Conservation (phyloP, 257 asterid species). For the Rauvolfia tetraphylla region DNA sequence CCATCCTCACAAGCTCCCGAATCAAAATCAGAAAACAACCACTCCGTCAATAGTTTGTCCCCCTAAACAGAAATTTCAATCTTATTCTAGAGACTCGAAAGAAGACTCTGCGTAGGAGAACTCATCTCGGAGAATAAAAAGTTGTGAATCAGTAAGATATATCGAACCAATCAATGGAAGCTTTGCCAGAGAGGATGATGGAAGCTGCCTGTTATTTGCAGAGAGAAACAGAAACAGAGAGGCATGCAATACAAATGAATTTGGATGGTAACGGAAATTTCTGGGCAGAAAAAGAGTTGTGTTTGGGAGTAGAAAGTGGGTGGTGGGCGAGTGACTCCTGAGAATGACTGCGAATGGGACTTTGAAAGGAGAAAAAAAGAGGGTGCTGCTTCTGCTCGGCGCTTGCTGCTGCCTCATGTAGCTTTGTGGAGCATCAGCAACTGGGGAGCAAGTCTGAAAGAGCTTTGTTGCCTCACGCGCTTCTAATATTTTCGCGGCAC, state of each 20-base stretch:
- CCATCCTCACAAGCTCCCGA: slow-evolving; percentile 37
- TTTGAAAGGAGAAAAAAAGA: neutral
- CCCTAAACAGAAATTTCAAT: neutral
- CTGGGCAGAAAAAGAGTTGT: slow-evolving; percentile 4
- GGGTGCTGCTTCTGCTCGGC: neutral
- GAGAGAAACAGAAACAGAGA: neutral
- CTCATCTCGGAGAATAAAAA: neutral
- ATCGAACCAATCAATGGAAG: neutral
- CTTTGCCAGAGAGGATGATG: neutral
- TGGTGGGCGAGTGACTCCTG: slow-evolving; percentile 1
- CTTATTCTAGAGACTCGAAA: neutral
- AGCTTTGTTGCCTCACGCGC: slow-evolving; percentile 11
- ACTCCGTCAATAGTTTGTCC: neutral
- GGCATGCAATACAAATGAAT: neutral
- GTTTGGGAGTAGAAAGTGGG: neutral
- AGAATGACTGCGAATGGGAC: slow-evolving; percentile 13
- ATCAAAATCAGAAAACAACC: neutral
- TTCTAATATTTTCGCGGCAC: neutral
- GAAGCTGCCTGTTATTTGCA: neutral
- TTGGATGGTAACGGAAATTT: slow-evolving; percentile 5
- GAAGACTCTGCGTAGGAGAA: neutral
- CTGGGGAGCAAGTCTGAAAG: neutral
- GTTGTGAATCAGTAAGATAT: neutral
- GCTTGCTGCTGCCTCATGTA: slow-evolving; percentile 4
- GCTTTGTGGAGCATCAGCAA: neutral